phyloP scores from a whole-genome alignment of 768 basidiomycete genomes.

The Lyophyllum atratum region DNA sequence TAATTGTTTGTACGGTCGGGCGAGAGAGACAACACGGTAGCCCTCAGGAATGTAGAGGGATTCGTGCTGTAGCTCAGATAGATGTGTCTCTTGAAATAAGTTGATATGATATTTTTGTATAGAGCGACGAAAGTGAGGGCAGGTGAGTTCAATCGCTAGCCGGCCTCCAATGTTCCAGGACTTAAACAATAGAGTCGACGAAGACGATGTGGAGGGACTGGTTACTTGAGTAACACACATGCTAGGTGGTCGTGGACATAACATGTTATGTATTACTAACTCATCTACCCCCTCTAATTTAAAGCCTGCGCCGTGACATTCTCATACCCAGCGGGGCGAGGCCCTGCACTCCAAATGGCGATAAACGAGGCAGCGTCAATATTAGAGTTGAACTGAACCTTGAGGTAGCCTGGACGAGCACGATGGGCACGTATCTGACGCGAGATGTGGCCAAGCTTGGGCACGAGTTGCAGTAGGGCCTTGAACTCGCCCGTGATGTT shows the following conservation, averaged over 20 bases:
- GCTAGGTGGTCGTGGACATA: neutral
- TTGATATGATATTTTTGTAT: neutral
- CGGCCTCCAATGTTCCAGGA: neutral
- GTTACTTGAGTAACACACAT: neutral
- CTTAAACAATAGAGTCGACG: neutral
- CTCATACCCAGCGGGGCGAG: neutral
- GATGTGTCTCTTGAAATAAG: conserved; percentile 1
- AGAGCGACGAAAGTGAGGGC: neutral
- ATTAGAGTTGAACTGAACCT: neutral
- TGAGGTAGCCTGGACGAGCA: neutral
- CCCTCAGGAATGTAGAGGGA: neutral
- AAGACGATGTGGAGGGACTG: neutral
- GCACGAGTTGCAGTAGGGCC: neutral
- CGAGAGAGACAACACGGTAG: neutral
- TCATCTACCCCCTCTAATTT: neutral
- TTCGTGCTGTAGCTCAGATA: neutral
- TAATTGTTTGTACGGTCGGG: neutral
- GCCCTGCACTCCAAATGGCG: neutral
- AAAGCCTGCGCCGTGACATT: neutral
- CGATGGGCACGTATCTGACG: neutral
- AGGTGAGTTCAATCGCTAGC: neutral
- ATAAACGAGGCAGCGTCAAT: neutral
- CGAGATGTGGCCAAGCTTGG: too few relatives aligned
- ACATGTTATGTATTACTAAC: neutral
- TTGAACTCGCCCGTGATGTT: neutral